Base-by-base conservation (phyloP, 1,284 basidiomycete genomes). In the Bjerkandera adusta region DNA sequence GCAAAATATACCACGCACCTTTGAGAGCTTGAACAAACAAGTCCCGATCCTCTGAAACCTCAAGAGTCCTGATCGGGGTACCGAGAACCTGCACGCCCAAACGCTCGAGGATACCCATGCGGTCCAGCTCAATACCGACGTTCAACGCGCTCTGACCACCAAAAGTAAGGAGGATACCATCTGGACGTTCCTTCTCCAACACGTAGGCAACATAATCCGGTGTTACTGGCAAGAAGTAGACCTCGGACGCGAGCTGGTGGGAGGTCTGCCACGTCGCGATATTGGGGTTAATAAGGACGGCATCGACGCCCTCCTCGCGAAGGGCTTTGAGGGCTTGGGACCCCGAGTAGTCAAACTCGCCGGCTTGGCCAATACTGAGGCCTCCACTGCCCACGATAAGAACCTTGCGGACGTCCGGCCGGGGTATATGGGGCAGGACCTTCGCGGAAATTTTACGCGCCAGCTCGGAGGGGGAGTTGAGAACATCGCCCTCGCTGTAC, bases 301-400 rank as follows among this genome's bases (percentile, higher is more conserved):
- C 94, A 57, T 95, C 84, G 51, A 98, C 86, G 45, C 96, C 94
- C 64, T 94, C 92, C 68, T 99, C 97, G 51, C 88, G 83, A 48
- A 99, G 85, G 11, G 97, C 97, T 70, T 99, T 99, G 71, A 99
- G 86, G 25, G 97, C 97, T 71, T 99, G 97, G 6, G 96, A 98
- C 36, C 90, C 97, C 22, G 94, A 97, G 71, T 99, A 99, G 69
- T 99, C 97, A 69, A 99, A 99, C 70, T 99, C 97, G 68, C 97
- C 97, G 4, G 97, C 97, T 69, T 99, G 97, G 36, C 97, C 97
- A 55, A 99, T 99, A 63, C 85, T 89, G 40, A 99, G 83, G 52
- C 97, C 97, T 61, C 97, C 97, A 55, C 88, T 92, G 54, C 97
- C 97, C 42, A 99, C 93, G 49, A 99, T 92, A 51, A 99, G 79